These are phyloP conservation scores for Striga hermonthica DNA, from an alignment of 305 asterid genomes.

Conservation along the genomic window DNA sequence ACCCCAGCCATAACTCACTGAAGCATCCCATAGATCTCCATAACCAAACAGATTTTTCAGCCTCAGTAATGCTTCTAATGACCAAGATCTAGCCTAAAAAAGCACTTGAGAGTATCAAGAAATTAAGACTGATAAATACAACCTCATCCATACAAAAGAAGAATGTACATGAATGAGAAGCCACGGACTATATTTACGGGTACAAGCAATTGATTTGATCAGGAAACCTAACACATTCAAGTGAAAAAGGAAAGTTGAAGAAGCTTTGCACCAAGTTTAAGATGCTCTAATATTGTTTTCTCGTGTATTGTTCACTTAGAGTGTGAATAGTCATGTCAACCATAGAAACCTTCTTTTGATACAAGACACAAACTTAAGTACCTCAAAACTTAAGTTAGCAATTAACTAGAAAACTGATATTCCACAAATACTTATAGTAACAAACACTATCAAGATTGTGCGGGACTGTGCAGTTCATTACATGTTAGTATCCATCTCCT, in stretches of 20 bases:
- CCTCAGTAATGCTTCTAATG: slow-evolving; percentile 68
- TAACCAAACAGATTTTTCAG: slow-evolving; percentile 85
- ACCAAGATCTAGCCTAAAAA: slow-evolving; percentile 84
- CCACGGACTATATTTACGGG: neutral
- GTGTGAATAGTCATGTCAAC: slow-evolving; percentile 4
- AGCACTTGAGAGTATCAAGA: slow-evolving; percentile 34
- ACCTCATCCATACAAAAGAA: slow-evolving; percentile 10
- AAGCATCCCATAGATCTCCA: slow-evolving; percentile 95
- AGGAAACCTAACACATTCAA: neutral
- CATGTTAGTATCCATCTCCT: neutral
- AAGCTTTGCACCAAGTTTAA: neutral
- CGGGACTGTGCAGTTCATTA: slow-evolving; percentile 13
- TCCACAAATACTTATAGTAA: neutral
- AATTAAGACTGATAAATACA: slow-evolving; percentile 16
- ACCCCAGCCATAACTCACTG: slow-evolving; percentile 85
- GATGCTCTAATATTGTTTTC: neutral
- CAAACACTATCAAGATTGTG: slow-evolving; percentile 2
- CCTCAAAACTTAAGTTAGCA: neutral
- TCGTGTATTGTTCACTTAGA: too few relatives aligned
- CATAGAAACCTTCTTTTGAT: slow-evolving; percentile 2
- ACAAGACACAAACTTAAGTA: neutral
- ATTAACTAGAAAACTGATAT: neutral
- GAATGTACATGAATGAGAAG: neutral
- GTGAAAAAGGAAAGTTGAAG: slow-evolving; percentile 5
- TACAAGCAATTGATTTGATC: slow-evolving; percentile 12